These are phyloP conservation scores for Glycine latifolia DNA, from an alignment of 306 rosid genomes.

Conservation along the genomic window DNA sequence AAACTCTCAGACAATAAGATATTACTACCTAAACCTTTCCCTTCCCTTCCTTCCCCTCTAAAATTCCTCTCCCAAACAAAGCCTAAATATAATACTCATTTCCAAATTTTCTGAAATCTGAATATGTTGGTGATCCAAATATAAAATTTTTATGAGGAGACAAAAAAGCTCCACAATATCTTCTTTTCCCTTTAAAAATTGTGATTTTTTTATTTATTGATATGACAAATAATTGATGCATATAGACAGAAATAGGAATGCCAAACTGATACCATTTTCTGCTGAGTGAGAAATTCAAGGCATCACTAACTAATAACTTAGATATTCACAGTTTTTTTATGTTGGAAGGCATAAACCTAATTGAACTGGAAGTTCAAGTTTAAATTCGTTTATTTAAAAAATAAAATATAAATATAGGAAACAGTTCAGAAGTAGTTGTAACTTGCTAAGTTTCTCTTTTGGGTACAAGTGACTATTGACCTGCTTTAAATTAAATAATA, in stretches of 20 bases:
- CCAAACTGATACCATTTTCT: slow-evolving; percentile 8
- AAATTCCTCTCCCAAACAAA: too few relatives aligned
- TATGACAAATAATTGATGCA: neutral
- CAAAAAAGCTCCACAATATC: neutral
- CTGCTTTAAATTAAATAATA: neutral
- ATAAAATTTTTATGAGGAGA: neutral
- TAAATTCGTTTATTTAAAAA: slow-evolving; percentile 3
- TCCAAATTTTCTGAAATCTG: neutral
- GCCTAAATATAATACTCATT: neutral
- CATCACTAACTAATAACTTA: neutral
- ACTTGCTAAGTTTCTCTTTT: neutral
- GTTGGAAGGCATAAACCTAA: neutral
- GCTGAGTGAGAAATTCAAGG: neutral
- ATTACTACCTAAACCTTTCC: too few relatives aligned
- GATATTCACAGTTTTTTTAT: neutral
- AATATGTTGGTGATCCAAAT: neutral
- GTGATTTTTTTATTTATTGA: neutral
- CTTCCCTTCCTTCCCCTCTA: too few relatives aligned
- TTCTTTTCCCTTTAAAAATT: neutral
- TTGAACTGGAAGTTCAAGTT: neutral
- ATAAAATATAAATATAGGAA: neutral
- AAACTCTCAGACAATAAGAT: too few relatives aligned
- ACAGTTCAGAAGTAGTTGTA: neutral
- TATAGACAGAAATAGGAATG: neutral
- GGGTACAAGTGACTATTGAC: neutral